Percentiles rank a stretch among this genome's conserved stretches.
These are phyloP conservation scores for Lentinula edodes DNA, from an alignment of 768 basidiomycete species.

Conservation along the genomic window DNA sequence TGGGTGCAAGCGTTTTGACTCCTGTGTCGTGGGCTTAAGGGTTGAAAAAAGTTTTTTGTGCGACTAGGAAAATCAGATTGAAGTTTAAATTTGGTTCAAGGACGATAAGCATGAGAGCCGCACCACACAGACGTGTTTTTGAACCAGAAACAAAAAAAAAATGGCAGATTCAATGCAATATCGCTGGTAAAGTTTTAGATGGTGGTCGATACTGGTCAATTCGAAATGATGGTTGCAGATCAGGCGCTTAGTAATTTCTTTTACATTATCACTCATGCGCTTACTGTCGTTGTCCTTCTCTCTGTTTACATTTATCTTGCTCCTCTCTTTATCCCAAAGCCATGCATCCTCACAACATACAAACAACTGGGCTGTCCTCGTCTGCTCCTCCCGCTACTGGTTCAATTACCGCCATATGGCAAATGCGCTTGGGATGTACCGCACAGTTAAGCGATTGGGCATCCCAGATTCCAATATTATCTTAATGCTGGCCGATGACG, in stretches of 20 bases:
- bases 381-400: constrained; percentile 93
- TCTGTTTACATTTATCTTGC: background rate
- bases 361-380: constrained; percentile 98
- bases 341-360: constrained; percentile 52
- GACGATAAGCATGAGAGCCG: too few species aligned
- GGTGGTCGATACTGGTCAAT: too few species aligned
- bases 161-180: too few species aligned
- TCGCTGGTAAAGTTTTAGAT: too few species aligned
- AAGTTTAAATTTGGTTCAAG: too few species aligned
- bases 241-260: too few species aligned
- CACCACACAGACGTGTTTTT: too few species aligned
- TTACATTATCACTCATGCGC: background rate
- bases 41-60: too few species aligned
- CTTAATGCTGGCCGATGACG: constrained; percentile 97
- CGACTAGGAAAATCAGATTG: too few species aligned
- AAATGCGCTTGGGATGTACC: constrained; percentile 97
- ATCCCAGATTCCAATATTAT: constrained; percentile 99
- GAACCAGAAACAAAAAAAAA: too few species aligned
- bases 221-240: too few species aligned
- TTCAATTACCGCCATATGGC: constrained; percentile 99
- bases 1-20: background rate
- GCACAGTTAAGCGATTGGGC: constrained; percentile 95
- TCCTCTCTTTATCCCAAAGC: background rate
- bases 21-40: too few species aligned
- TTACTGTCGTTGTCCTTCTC: background rate